Evolutionary conservation across 306 rosid species (phyloP).

Genomic region (Rosa multiflora): DNA sequence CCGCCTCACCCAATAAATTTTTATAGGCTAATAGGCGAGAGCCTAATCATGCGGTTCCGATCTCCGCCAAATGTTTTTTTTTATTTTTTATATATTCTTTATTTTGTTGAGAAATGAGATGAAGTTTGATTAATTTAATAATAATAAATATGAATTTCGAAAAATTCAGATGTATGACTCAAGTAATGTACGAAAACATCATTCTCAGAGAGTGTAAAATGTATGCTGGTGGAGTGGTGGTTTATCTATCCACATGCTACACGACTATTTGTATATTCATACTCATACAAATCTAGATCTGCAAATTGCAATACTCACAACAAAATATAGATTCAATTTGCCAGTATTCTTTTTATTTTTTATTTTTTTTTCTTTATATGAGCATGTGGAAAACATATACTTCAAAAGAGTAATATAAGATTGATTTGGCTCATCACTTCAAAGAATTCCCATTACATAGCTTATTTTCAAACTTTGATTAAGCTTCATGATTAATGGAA

Average conservation of each 20-base stretch:
- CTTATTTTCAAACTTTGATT: no score
- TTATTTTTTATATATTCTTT: no score
- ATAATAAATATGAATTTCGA: no score
- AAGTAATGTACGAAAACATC: constrained; percentile 1
- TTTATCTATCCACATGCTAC: constrained; percentile 8
- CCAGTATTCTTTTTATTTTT: background rate
- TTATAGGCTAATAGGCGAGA: no score
- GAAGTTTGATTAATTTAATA: no score
- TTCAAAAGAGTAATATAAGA: background rate
- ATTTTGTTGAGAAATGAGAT: no score
- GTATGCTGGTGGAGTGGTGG: constrained; percentile 13
- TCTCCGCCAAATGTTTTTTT: no score
- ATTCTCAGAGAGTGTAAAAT: background rate
- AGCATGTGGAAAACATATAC: background rate
- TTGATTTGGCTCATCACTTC: background rate
- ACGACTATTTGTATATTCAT: background rate
- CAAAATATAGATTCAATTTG: background rate
- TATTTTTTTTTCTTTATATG: background rate
- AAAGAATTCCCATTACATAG: no score
- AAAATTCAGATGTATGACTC: no score
- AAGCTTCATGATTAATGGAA: no score
- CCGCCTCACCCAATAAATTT: no score
- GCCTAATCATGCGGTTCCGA: no score
- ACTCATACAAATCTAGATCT: background rate
- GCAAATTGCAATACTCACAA: background rate